Evolutionary conservation across 78 protist species (phyloP).

Genomic region (Protostelium mycophagum): DNA sequence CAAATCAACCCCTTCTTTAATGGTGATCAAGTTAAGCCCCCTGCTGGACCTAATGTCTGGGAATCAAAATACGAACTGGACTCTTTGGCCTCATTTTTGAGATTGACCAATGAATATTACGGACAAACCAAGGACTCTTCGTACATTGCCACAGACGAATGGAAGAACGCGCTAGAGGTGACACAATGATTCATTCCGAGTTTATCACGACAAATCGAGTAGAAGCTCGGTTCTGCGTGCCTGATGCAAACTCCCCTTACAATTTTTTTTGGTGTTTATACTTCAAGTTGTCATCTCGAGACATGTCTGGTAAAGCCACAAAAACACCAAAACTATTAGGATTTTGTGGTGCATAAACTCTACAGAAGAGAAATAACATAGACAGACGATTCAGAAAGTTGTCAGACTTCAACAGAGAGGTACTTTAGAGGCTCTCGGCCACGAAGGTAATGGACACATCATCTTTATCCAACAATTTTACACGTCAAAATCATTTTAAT

Average conservation of each 20-base stretch:
- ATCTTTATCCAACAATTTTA: background rate
- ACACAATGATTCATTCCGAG: background rate
- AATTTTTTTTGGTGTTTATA: too few relatives aligned
- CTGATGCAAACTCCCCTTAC: too few relatives aligned
- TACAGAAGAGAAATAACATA: background rate
- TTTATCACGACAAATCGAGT: background rate
- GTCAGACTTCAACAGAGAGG: constrained; percentile 1
- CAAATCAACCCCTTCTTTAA: background rate
- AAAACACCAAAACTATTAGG: too few relatives aligned
- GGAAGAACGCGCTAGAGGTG: background rate
- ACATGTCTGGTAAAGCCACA: too few relatives aligned
- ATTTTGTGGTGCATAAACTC: too few relatives aligned
- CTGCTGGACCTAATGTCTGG: background rate
- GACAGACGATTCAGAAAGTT: background rate
- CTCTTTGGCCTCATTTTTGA: constrained; percentile 17
- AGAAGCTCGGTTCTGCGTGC: too few relatives aligned
- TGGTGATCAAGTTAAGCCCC: background rate
- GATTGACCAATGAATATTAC: background rate
- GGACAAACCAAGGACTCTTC: background rate
- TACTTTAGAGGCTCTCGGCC: constrained; percentile 7
- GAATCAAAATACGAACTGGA: constrained; percentile 67
- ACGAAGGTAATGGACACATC: background rate
- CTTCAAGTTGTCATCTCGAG: too few relatives aligned
- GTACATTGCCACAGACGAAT: background rate
- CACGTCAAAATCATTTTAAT: too few relatives aligned